A percentile compares a stretch with the other conserved stretches of the same genome.
Evolutionary conservation across 2,329 filamentous ascomycete species (phyloP).

Genomic region (Cercospora zeina): DNA sequence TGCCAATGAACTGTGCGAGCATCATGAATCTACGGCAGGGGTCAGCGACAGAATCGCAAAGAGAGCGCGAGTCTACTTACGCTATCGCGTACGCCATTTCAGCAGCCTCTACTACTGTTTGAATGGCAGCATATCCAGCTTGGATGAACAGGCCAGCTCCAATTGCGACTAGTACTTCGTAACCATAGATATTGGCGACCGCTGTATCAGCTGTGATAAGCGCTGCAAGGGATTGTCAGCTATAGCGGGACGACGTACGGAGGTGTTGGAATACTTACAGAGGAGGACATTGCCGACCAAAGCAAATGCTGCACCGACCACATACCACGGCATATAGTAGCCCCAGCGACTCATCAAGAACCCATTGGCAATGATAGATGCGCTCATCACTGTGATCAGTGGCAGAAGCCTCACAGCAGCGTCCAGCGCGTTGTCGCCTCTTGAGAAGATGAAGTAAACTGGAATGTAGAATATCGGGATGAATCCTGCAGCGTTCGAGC

Average conservation of each 20-base stretch:
- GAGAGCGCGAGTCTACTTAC: not conserved
- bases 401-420: constrained; percentile 49
- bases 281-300: not conserved
- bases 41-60: not conserved
- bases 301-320: constrained; percentile 42
- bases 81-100: not conserved
- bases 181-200: constrained; percentile 34
- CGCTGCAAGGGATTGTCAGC: constrained; percentile 41
- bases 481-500: constrained; percentile 24
- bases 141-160: constrained; percentile 30
- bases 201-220: constrained; percentile 30
- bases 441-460: constrained; percentile 56
- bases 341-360: constrained; percentile 46
- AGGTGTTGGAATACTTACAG: not conserved
- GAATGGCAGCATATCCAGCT: constrained; percentile 23
- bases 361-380: constrained; percentile 35
- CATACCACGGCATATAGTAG: constrained; percentile 47
- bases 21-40: not conserved
- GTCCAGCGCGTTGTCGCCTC: constrained; percentile 46
- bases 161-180: constrained; percentile 26
- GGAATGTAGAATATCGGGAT: constrained; percentile 55
- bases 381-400: constrained; percentile 44
- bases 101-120: not conserved
- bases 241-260: not conserved
- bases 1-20: not conserved